phyloP scores from a whole-genome alignment of 345 rosid species.

The Eucalyptus erythrocorys region DNA sequence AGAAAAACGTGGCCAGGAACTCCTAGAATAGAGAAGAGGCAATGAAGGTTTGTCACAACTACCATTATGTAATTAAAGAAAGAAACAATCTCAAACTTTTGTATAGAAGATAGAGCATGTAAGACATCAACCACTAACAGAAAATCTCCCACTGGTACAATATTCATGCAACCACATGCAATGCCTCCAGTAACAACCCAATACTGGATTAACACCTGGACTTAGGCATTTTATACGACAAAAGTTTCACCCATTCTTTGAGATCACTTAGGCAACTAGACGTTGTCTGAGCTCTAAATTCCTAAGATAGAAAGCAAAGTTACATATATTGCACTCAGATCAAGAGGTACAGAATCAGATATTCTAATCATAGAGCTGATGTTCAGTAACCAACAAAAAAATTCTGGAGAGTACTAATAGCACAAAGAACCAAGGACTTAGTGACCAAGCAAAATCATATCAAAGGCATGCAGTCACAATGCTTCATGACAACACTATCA shows the following conservation, averaged over 20 bases:
- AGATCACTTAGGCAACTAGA: background rate
- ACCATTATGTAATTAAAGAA: background rate
- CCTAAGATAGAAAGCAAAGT: background rate
- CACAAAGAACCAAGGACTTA: background rate
- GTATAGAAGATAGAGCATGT: background rate
- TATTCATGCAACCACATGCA: background rate
- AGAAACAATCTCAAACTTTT: background rate
- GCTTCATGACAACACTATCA: background rate
- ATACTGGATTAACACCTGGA: background rate
- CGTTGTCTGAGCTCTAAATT: background rate
- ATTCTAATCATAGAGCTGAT: background rate
- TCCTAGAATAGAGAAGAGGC: constrained; percentile 14
- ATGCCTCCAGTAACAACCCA: background rate
- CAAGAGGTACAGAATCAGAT: background rate
- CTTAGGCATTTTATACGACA: background rate
- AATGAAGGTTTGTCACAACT: background rate
- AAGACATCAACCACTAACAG: background rate
- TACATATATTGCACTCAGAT: background rate
- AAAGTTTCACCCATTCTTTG: background rate
- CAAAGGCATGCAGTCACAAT: background rate
- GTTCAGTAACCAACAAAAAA: background rate
- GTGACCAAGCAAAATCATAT: background rate
- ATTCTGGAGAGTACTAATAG: background rate
- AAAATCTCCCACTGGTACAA: background rate
- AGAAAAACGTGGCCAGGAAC: constrained; percentile 36